Evolutionary conservation across 306 rosid species (phyloP), one percentile per base, ranked within the genome.

Genomic region (Prosopis cineraria): DNA sequence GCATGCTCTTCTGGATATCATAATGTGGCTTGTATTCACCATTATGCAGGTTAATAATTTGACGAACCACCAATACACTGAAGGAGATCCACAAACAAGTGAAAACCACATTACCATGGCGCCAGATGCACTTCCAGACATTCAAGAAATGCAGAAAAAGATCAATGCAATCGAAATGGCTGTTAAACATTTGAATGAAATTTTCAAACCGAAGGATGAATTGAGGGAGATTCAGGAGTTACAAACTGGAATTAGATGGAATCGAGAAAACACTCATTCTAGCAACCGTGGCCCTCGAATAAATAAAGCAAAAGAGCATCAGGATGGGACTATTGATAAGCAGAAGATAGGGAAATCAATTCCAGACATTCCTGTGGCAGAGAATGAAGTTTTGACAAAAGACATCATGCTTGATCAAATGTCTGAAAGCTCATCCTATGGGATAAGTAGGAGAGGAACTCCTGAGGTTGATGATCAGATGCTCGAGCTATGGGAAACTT

Each of bases 351-450:
- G 80, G 77, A 90, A 80, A 74, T 84, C 85, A 48, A 82, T 70
- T 76, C 71, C 75, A 25, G 86, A 91, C 79, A 79, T 83, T 48
- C 85, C 91, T 20, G 93, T 87, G 52, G 79, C 86, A n/a, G 87
- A 93, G 76, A 86, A 84, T 81, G 98, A 95, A 74, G 86, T 93
- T 79, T 79, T 93, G 43, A 90, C 98, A 13, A 96, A 96, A 83
- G 99, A 96, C 88, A 96, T 96, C 75, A 75, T 91, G 83, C 99
- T 96, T 60, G 99, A 96, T 87, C 99, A 93, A 52, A 89, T 90
- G 60, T 91, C 97, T 22, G 94, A 90, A 69, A 79, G 85, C 80
- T 87, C 97, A 20, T 91, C 97, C 13, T 86, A 84, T 64, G 90
- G 89, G 56, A 63, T 78, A 79, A 85, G 91, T 75, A 83, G 89